Percentiles rank a stretch among this genome's conserved stretches.
phyloP scores from a whole-genome alignment of 1,139 yeast genomes.

The Suhomyces atakaporum region DNA sequence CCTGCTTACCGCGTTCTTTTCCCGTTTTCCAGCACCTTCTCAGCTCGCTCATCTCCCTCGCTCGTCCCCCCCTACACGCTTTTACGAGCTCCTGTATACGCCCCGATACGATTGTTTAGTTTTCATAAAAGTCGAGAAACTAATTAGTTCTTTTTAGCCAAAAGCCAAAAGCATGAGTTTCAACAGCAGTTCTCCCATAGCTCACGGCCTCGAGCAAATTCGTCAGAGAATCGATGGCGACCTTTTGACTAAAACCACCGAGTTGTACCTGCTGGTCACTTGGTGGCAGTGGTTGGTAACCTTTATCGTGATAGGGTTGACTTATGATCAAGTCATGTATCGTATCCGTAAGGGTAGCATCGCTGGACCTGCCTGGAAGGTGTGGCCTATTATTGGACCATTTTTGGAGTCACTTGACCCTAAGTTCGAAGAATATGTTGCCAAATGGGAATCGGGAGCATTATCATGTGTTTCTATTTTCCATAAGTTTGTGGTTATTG shows the following conservation, averaged over 20 bases:
- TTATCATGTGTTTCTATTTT: slow-evolving; percentile 94
- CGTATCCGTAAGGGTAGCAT: slow-evolving; percentile 78
- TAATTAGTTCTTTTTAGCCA: slow-evolving; percentile 2
- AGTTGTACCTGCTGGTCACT: slow-evolving; percentile 14
- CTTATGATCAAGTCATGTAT: slow-evolving; percentile 82
- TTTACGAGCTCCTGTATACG: too few relatives aligned
- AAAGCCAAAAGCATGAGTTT: slow-evolving; percentile 14
- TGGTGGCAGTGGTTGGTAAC: slow-evolving; percentile 58
- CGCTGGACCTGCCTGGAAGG: slow-evolving; percentile 83
- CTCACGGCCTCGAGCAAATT: slow-evolving; percentile 14
- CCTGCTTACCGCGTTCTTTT: too few relatives aligned
- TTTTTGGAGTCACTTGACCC: slow-evolving; percentile 95
- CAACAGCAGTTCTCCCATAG: slow-evolving; percentile 18
- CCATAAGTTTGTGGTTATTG: slow-evolving; percentile 96
- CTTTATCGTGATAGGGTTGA: slow-evolving; percentile 50
- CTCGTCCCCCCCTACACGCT: too few relatives aligned
- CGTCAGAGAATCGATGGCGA: slow-evolving; percentile 11
- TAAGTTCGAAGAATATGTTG: slow-evolving; percentile 87
- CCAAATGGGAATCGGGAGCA: slow-evolving; percentile 94
- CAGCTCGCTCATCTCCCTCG: too few relatives aligned
- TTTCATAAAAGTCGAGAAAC: slow-evolving; percentile 1
- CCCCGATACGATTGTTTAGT: not conserved
- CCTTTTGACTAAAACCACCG: slow-evolving; percentile 7
- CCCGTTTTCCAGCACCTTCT: too few relatives aligned
- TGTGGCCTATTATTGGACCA: slow-evolving; percentile 97